A percentile compares a stretch with the other conserved stretches of the same genome.
Conservation (phyloP, 2,329 filamentous ascomycete species). For the Monilinia laxa region DNA sequence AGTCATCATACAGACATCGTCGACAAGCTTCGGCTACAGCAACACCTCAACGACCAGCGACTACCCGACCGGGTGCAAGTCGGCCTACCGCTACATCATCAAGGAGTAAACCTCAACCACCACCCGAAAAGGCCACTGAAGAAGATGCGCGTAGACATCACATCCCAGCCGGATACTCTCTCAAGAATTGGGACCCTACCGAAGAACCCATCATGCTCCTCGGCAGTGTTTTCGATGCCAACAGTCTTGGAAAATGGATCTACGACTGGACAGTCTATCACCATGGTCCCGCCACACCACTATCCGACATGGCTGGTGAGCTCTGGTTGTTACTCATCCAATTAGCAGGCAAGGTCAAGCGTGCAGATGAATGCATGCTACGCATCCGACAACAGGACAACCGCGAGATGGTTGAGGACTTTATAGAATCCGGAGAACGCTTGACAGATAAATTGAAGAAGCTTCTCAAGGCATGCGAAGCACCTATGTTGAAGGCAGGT, state of each 20-base stretch:
- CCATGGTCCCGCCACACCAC: constrained; percentile 76
- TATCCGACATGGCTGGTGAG: constrained; percentile 89
- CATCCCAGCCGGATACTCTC: constrained; percentile 86
- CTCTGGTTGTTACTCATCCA: constrained; percentile 95
- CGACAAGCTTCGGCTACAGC: constrained; percentile 35
- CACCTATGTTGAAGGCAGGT: constrained; percentile 89
- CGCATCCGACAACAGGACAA: constrained; percentile 72
- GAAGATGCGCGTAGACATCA: constrained; percentile 62
- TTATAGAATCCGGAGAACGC: constrained; percentile 83
- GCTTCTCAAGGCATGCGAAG: constrained; percentile 86
- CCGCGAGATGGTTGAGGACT: constrained; percentile 81
- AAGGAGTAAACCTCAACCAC: constrained; percentile 41
- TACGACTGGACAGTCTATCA: constrained; percentile 98
- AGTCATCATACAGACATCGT: constrained; percentile 34
- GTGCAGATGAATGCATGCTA: constrained; percentile 74
- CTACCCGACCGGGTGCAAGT: constrained; percentile 25
- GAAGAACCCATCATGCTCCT: constrained; percentile 93
- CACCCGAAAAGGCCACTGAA: constrained; percentile 54
- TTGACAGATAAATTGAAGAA: constrained; percentile 82
- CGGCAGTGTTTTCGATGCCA: constrained; percentile 94
- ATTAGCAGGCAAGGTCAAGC: constrained; percentile 89
- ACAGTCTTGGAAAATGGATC: constrained; percentile 98
- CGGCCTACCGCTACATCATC: constrained; percentile 35
- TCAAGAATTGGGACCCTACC: constrained; percentile 97
- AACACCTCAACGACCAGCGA: constrained; percentile 37